Evolutionary conservation across 2,329 filamentous ascomycete species (phyloP).

Genomic region (Penicillium sp.): DNA sequence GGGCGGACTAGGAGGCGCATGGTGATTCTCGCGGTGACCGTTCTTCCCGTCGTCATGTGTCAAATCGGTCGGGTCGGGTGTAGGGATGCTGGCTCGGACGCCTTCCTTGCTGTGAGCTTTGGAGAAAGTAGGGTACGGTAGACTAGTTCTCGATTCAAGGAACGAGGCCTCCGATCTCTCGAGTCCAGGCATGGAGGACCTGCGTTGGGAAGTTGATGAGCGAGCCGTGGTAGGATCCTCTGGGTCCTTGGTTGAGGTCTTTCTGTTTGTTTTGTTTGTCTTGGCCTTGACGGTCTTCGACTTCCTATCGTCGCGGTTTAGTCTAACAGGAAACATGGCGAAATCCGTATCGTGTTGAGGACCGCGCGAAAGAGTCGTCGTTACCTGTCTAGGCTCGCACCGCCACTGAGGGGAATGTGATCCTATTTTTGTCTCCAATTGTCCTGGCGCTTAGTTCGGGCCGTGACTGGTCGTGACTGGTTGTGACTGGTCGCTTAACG

Average conservation of each 20-base stretch:
- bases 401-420: constrained; percentile 10
- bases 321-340: constrained; percentile 41
- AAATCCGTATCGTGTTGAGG: constrained; percentile 4
- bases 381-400: constrained; percentile 8
- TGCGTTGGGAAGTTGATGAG: constrained; percentile 30
- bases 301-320: constrained; percentile 36
- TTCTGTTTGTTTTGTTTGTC: constrained; percentile 3
- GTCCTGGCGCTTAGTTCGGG: constrained; percentile 35
- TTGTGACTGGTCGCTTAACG: constrained; percentile 24
- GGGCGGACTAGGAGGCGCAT: constrained; percentile 50
- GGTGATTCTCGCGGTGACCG: constrained; percentile 28
- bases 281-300: constrained; percentile 1
- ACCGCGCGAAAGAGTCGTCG: constrained; percentile 7
- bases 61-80: constrained; percentile 71
- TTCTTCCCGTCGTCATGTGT: constrained; percentile 50
- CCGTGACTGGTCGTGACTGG: constrained; percentile 19
- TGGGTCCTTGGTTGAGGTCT: constrained; percentile 35
- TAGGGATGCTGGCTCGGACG: constrained; percentile 59
- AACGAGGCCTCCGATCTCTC: constrained; percentile 41
- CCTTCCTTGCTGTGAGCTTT: constrained; percentile 91
- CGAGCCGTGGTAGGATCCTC: constrained; percentile 23
- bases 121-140: constrained; percentile 80
- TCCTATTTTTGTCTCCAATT: constrained; percentile 24
- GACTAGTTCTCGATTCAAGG: constrained; percentile 48
- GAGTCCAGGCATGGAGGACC: constrained; percentile 56